These are phyloP conservation scores for Przewalskia tangutica DNA, from an alignment of 257 asterid species.

Conservation along the genomic window DNA sequence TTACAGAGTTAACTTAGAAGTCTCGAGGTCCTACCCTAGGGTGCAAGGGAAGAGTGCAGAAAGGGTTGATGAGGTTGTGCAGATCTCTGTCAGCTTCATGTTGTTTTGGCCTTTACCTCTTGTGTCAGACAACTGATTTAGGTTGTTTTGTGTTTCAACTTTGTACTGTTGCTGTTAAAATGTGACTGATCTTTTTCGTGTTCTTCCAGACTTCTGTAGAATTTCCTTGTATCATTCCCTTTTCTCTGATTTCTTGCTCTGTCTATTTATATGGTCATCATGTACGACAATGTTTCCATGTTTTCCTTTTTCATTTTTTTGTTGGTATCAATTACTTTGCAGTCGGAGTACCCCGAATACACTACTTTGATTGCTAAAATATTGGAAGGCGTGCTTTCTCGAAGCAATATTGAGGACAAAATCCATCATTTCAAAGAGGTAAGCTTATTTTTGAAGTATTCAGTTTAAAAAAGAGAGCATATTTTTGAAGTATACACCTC, in stretches of 20 bases:
- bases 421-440: constrained; percentile 67
- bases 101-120: neutral
- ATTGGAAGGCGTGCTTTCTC: constrained; percentile 66
- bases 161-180: neutral
- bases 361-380: constrained; percentile 88
- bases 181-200: neutral
- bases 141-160: neutral
- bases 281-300: neutral
- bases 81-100: neutral
- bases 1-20: neutral
- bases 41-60: neutral
- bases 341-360: constrained; percentile 83
- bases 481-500: neutral
- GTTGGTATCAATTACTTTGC: constrained; percentile 15
- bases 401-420: constrained; percentile 50
- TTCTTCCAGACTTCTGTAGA: neutral
- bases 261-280: neutral
- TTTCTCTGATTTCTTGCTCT: neutral
- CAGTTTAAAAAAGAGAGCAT: no score
- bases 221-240: neutral
- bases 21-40: neutral
- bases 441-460: neutral
- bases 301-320: neutral
- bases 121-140: neutral
- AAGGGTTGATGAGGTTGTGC: neutral